Evolutionary conservation across 805 yeast species (phyloP).

Genomic region (Saccharomycopsis fibuligera): DNA sequence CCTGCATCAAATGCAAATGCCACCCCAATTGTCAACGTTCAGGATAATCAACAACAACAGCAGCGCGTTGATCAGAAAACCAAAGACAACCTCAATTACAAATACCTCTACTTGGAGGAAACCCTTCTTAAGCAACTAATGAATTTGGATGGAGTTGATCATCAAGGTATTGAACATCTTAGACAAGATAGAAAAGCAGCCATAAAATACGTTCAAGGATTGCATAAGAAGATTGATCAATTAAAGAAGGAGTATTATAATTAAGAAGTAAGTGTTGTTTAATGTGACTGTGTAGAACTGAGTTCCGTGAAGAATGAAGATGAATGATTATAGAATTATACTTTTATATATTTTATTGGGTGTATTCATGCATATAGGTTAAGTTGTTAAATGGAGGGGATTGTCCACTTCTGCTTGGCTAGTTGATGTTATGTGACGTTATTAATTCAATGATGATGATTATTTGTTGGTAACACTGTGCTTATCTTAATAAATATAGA

Average conservation of each 20-base stretch:
- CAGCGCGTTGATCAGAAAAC: conserved; percentile 5
- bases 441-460: too few species aligned
- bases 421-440: not conserved
- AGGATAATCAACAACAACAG: not conserved
- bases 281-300: too few species aligned
- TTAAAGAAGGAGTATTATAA: conserved; percentile 14
- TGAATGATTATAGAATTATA: too few species aligned
- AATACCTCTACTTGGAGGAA: conserved; percentile 48
- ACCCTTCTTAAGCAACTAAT: conserved; percentile 59
- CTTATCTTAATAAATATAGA: too few species aligned
- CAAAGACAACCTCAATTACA: conserved; percentile 11
- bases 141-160: conserved; percentile 60
- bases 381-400: not conserved
- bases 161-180: conserved; percentile 40
- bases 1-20: too few species aligned
- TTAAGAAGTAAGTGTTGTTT: not conserved
- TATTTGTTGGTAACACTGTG: too few species aligned
- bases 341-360: too few species aligned
- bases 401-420: not conserved
- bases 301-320: too few species aligned
- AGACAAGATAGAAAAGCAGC: conserved; percentile 53
- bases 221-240: conserved; percentile 49
- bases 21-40: too few species aligned
- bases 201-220: conserved; percentile 54
- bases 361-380: not conserved